These are phyloP conservation scores for Rhodosporidiobolus odoratus DNA, from an alignment of 768 basidiomycete species.

Conservation along the genomic window DNA sequence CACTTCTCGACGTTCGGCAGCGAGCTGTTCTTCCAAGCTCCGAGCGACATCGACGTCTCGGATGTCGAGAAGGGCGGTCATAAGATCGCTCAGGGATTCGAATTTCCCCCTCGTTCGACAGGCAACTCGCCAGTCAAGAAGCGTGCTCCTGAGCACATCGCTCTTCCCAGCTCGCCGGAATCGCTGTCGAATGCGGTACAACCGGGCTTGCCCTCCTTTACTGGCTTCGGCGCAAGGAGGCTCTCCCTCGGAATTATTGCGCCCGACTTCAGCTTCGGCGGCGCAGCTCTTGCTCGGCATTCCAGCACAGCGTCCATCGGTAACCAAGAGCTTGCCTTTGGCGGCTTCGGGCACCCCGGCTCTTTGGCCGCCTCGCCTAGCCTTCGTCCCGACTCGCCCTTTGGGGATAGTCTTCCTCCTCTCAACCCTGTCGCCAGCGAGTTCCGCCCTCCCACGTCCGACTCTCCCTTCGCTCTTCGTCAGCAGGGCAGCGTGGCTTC, in stretches of 20 bases:
- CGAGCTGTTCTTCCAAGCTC: slow-evolving; percentile 10
- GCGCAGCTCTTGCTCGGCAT: neutral
- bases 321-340: neutral
- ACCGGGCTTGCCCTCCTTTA: neutral
- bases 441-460: neutral
- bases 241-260: slow-evolving; percentile 4
- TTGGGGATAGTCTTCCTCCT: neutral
- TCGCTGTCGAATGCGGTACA: neutral
- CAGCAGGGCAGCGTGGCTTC: neutral
- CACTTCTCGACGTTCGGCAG: too few species aligned
- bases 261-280: slow-evolving; percentile 11
- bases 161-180: neutral
- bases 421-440: neutral
- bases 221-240: neutral
- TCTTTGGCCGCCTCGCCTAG: slow-evolving; percentile 2
- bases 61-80: neutral
- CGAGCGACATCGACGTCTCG: slow-evolving; percentile 3
- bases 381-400: neutral
- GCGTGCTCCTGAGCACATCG: neutral
- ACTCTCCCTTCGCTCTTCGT: neutral
- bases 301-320: neutral
- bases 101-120: slow-evolving; percentile 13
- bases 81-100: neutral
- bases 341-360: slow-evolving; percentile 4
- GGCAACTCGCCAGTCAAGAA: neutral